Evolutionary conservation across 768 basidiomycete genomes (phyloP).

Genomic region (Multifurca ochricompacta): DNA sequence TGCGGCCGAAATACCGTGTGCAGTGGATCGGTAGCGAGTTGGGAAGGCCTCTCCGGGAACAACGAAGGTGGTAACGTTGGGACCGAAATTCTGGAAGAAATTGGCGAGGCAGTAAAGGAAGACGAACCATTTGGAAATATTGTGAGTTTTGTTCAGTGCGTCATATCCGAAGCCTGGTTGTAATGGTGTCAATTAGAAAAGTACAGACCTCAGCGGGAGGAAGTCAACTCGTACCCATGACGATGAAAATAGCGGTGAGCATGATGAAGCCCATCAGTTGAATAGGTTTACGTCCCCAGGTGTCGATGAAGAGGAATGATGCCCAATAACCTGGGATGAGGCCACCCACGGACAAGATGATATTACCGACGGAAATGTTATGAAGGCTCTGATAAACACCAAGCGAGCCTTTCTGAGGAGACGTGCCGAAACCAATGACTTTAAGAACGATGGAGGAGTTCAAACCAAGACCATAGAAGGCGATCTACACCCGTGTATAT

Average conservation of each 20-base stretch:
- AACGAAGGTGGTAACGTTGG: conserved; percentile 73
- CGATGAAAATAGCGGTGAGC: conserved; percentile 57
- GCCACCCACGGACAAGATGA: conserved; percentile 69
- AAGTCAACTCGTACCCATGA: conserved; percentile 47
- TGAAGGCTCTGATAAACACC: conserved; percentile 44
- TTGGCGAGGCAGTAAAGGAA: conserved; percentile 82
- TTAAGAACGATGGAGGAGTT: conserved; percentile 71
- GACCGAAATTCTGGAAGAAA: conserved; percentile 88
- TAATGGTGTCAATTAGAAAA: background rate
- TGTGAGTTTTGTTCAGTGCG: conserved; percentile 38
- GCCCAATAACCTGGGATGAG: conserved; percentile 77
- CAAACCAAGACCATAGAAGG: conserved; percentile 84
- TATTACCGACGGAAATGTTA: conserved; percentile 66
- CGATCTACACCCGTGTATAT: conserved; percentile 41
- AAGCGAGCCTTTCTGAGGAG: conserved; percentile 28
- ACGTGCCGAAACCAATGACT: conserved; percentile 65
- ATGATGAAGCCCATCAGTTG: conserved; percentile 70
- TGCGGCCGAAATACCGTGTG: conserved; percentile 78
- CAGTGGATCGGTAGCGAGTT: conserved; percentile 81
- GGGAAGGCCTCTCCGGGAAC: conserved; percentile 82
- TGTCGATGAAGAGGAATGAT: conserved; percentile 58
- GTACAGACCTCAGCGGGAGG: background rate
- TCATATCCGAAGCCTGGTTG: conserved; percentile 60
- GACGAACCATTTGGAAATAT: conserved; percentile 53
- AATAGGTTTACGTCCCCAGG: conserved; percentile 76